Percentiles rank a stretch among this genome's conserved stretches.
Conservation (phyloP, 148 eudicot species). For the Heliamphora exappendiculata region DNA sequence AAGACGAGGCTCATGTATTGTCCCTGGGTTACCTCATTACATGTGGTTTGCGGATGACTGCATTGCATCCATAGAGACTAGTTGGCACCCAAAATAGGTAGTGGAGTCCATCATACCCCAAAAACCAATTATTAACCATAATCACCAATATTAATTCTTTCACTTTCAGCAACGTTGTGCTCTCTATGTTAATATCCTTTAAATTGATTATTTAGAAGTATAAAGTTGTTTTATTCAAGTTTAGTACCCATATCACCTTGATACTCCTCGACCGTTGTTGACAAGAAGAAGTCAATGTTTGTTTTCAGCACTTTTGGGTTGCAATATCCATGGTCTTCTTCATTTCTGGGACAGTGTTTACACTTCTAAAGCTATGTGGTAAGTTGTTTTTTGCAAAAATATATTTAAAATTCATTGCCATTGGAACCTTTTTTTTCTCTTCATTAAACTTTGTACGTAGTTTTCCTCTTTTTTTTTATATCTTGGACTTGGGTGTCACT, state of each 20-base stretch:
- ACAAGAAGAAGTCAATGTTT: background rate
- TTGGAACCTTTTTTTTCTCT: background rate
- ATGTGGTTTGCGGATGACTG: too few relatives aligned
- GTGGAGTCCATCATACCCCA: background rate
- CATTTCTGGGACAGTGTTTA: conserved; percentile 41
- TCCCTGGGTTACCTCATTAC: too few relatives aligned
- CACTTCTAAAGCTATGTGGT: conserved; percentile 47
- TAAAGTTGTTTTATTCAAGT: background rate
- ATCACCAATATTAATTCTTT: background rate
- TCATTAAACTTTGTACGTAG: background rate
- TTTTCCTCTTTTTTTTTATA: background rate
- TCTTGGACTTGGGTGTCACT: background rate
- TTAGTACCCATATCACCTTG: background rate
- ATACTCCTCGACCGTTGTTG: conserved; percentile 2
- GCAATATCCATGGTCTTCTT: conserved; percentile 47
- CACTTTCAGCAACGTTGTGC: background rate
- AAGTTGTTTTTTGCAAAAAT: conserved; percentile 10
- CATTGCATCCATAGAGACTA: too few relatives aligned
- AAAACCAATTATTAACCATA: too few relatives aligned
- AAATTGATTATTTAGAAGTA: background rate
- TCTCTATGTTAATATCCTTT: background rate
- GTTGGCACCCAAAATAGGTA: too few relatives aligned
- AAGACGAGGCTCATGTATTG: too few relatives aligned
- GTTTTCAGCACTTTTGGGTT: conserved; percentile 47
- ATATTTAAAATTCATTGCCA: background rate